Base-by-base conservation (phyloP, 1,284 basidiomycete genomes). In the Leccinum pallidistipes region DNA sequence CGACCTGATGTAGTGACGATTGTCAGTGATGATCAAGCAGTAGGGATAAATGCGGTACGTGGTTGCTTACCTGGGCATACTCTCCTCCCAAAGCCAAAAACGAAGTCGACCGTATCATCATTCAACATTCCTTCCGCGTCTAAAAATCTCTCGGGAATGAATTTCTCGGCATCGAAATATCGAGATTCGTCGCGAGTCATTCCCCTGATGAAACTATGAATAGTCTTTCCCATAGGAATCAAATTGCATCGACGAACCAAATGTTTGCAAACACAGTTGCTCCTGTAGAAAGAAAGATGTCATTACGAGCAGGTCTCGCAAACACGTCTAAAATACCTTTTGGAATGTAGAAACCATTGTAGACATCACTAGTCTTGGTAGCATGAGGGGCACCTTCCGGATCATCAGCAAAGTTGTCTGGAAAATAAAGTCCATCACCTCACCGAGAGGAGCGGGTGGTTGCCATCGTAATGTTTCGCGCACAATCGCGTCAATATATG, bases 401-500 rank as follows among this genome's bases (percentile, higher is more conserved):
- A 21, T 1, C 6, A 21, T 64, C 32, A 60, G 47, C 6, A 16
- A 34, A 14, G 10, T 10, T 14, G 0, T n/a, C 11, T 16, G 10
- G 31, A 10, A 40, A 21, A 16, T 12, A 0, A n/a, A 14, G 1
- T 9, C n/a, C 18, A 12, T 47, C 12, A 21, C 36, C 59, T 11
- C 29, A 74, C 74, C 62, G 2, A 76, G 32, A n/a, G 74, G 70
- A 29, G 24, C 3, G 16, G 65, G 56, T 3, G 72, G 70, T 21
- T 66, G 58, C 68, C 71, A 75, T 40, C 73, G 72, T 62, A 68
- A 47, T 10, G 52, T 73, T 67, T 83, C 81, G 10, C 76, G 75
- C n/a, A 83, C 51, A 4, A 79, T 60, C 0, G 76, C 76, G 6
- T 72, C 69, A 7, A 81, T 55, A 55, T 80, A 82, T 0, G 77